Evolutionary conservation across 192 early-diverging fungal species (phyloP).

Genomic region (Mortierella hygrophila): DNA sequence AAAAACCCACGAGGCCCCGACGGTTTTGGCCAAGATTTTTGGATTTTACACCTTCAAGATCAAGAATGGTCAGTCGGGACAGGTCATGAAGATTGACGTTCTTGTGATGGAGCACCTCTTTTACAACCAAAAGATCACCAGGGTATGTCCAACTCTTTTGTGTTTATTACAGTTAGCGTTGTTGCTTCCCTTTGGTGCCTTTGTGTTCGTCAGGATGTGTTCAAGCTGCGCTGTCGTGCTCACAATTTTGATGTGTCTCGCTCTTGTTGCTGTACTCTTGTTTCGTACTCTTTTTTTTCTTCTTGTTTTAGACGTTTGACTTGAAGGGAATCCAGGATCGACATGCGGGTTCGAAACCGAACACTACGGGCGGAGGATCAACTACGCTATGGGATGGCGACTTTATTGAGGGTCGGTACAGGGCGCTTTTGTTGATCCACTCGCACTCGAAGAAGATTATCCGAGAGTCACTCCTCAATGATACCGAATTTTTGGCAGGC

Average conservation of each 20-base stretch:
- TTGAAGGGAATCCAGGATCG: constrained; percentile 82
- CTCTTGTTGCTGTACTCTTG: background rate
- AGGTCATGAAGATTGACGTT: constrained; percentile 83
- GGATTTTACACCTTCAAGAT: constrained; percentile 91
- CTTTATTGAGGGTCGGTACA: constrained; percentile 76
- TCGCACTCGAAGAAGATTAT: constrained; percentile 90
- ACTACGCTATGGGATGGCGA: constrained; percentile 77
- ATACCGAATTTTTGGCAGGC: constrained; percentile 91
- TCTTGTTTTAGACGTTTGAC: constrained; percentile 72
- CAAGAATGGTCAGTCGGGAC: constrained; percentile 78
- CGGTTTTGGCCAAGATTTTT: constrained; percentile 88
- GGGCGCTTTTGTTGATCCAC: constrained; percentile 76
- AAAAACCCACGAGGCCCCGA: constrained; percentile 72
- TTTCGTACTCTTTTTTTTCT: background rate
- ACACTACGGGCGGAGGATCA: constrained; percentile 46
- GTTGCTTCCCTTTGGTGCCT: background rate
- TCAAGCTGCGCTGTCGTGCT: constrained; percentile 9
- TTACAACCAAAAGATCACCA: constrained; percentile 75
- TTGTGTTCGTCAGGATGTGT: background rate
- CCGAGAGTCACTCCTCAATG: constrained; percentile 85
- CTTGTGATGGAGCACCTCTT: constrained; percentile 97
- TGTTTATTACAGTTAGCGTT: background rate
- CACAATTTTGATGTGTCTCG: background rate
- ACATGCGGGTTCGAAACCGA: constrained; percentile 59
- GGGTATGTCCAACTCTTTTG: constrained; percentile 71